phyloP scores from a whole-genome alignment of 2,329 filamentous ascomycete species.

The Claviceps purpurea region DNA sequence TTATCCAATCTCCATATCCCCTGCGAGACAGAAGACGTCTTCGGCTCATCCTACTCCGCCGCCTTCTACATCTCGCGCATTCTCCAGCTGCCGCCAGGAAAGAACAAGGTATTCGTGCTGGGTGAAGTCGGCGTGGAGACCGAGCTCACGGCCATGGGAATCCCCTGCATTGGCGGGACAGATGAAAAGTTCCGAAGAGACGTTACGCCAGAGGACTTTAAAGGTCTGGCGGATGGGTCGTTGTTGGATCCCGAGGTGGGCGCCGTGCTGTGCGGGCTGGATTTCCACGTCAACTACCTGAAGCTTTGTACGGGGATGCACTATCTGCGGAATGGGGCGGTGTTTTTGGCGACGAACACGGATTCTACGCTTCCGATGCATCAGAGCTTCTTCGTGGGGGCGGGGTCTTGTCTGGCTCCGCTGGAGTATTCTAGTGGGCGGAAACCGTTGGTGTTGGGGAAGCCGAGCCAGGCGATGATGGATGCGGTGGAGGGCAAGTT shows the following conservation, averaged over 20 bases:
- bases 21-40: conserved; percentile 75
- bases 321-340: conserved; percentile 69
- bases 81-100: conserved; percentile 60
- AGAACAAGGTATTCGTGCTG: conserved; percentile 88
- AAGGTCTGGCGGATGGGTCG: conserved; percentile 59
- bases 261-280: conserved; percentile 76
- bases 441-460: conserved; percentile 70
- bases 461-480: conserved; percentile 99
- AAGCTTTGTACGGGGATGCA: conserved; percentile 77
- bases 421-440: conserved; percentile 57
- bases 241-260: conserved; percentile 78
- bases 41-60: conserved; percentile 88
- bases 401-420: conserved; percentile 69
- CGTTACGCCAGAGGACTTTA: conserved; percentile 69
- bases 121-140: conserved; percentile 86
- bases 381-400: conserved; percentile 78
- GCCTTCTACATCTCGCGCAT: conserved; percentile 94
- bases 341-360: conserved; percentile 85
- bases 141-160: conserved; percentile 66
- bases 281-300: conserved; percentile 91
- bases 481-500: conserved; percentile 96
- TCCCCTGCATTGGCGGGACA: conserved; percentile 76
- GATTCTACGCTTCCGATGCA: conserved; percentile 81
- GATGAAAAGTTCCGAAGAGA: conserved; percentile 67
- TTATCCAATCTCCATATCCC: conserved; percentile 71